Conservation (phyloP, 1,139 yeast species). For the Yamadazyma triangularis region DNA sequence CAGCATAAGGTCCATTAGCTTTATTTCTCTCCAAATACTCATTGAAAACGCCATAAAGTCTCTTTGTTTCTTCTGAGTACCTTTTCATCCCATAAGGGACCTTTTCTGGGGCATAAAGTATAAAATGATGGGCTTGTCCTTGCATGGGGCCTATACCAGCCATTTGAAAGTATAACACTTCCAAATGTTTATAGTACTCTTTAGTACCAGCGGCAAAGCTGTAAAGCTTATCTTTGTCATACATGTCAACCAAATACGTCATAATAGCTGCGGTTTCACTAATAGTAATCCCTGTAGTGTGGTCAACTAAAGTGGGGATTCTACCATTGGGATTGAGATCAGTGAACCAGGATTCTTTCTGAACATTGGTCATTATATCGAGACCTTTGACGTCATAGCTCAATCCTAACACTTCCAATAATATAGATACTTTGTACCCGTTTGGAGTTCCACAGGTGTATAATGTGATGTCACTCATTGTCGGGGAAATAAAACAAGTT, state of each 20-base stretch:
- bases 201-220: slow-evolving; percentile 41
- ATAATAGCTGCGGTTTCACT: slow-evolving; percentile 60
- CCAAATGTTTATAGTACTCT: slow-evolving; percentile 47
- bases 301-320: slow-evolving; percentile 53
- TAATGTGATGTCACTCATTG: too few relatives aligned
- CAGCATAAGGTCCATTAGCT: slow-evolving; percentile 48
- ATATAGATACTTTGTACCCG: slow-evolving; percentile 48
- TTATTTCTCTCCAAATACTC: slow-evolving; percentile 33
- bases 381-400: slow-evolving; percentile 43
- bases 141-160: slow-evolving; percentile 61
- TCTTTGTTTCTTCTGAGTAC: slow-evolving; percentile 44
- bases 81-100: slow-evolving; percentile 51
- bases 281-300: slow-evolving; percentile 36
- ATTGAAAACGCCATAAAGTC: slow-evolving; percentile 53
- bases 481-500: too few relatives aligned
- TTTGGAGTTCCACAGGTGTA: slow-evolving; percentile 55
- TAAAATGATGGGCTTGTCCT: slow-evolving; percentile 54
- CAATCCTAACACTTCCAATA: slow-evolving; percentile 44
- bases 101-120: slow-evolving; percentile 39
- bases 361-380: slow-evolving; percentile 34
- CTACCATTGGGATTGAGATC: slow-evolving; percentile 59
- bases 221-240: slow-evolving; percentile 49
- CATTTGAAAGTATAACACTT: slow-evolving; percentile 52
- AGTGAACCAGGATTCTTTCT: slow-evolving; percentile 52
- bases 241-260: slow-evolving; percentile 51